A percentile compares a stretch with the other conserved stretches of the same genome.
Conservation (phyloP, 805 yeast species). For the Barnettozyma californica region DNA sequence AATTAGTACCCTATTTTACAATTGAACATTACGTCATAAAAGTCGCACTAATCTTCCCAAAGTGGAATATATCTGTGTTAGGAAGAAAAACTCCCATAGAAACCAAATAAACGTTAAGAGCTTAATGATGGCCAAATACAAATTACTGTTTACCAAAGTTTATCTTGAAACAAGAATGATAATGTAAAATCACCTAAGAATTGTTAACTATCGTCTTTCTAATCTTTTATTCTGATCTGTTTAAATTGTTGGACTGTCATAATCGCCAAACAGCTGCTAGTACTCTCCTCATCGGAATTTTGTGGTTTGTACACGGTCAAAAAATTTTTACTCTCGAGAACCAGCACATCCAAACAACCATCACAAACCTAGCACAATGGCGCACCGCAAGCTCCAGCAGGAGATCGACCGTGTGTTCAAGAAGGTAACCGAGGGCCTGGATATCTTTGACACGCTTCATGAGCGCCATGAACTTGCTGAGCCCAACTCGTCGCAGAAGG, state of each 20-base stretch:
- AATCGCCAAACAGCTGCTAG: neutral
- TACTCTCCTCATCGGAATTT: neutral
- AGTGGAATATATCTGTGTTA: neutral
- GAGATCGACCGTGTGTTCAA: slow-evolving; percentile 89
- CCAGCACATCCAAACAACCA: neutral
- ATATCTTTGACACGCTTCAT: slow-evolving; percentile 75
- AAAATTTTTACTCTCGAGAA: neutral
- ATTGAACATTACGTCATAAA: too few species aligned
- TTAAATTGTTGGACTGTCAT: neutral
- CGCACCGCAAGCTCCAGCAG: slow-evolving; percentile 26
- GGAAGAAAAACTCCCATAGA: neutral
- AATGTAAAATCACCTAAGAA: neutral
- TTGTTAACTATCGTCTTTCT: neutral
- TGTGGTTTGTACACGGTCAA: neutral
- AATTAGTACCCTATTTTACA: too few species aligned
- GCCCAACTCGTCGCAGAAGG: slow-evolving; percentile 81
- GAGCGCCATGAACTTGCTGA: slow-evolving; percentile 71
- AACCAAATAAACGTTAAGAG: neutral
- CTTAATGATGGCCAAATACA: neutral
- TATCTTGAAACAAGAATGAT: neutral
- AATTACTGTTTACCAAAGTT: too few species aligned
- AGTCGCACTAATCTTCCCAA: neutral
- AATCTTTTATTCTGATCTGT: neutral
- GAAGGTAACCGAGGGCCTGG: slow-evolving; percentile 87
- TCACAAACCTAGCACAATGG: slow-evolving; percentile 12